Evolutionary conservation across 345 rosid genomes (phyloP).

Genomic region (Cardiospermum halicacabum): DNA sequence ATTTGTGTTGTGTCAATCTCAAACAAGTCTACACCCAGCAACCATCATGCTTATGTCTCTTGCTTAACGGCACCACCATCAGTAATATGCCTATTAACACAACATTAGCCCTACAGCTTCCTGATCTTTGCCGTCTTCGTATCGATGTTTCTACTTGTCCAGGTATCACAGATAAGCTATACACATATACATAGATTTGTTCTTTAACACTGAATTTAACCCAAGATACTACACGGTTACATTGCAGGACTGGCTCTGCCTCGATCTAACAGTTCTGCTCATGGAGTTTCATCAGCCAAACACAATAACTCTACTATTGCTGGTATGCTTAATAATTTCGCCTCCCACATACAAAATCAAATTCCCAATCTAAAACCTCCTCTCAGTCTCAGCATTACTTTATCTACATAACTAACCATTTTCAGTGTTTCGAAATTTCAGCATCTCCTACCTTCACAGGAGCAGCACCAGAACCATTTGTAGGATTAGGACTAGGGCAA

Average conservation of each 20-base stretch:
- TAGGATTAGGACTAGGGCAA: slow-evolving; percentile 36
- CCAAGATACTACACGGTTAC: slow-evolving; percentile 2
- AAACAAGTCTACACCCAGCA: slow-evolving; percentile 42
- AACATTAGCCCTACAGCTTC: slow-evolving; percentile 59
- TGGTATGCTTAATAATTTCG: slow-evolving; percentile 25
- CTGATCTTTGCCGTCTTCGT: slow-evolving; percentile 48
- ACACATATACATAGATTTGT: background rate
- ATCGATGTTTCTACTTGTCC: slow-evolving; percentile 49
- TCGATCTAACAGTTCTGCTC: slow-evolving; percentile 28
- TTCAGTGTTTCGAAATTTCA: slow-evolving; percentile 12
- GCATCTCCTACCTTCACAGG: slow-evolving; percentile 45
- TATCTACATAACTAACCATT: background rate
- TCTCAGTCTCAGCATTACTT: too few species aligned
- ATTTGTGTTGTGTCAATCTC: slow-evolving; percentile 66
- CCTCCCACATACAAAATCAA: background rate
- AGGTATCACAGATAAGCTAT: slow-evolving; percentile 27
- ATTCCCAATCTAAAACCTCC: background rate
- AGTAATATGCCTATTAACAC: slow-evolving; percentile 56
- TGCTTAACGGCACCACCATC: slow-evolving; percentile 49
- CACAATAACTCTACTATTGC: slow-evolving; percentile 38
- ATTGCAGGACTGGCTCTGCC: slow-evolving; percentile 28
- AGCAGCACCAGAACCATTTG: slow-evolving; percentile 38
- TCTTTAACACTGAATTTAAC: background rate
- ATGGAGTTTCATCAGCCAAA: slow-evolving; percentile 35
- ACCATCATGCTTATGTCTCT: slow-evolving; percentile 64